Evolutionary conservation across 2,329 filamentous ascomycete genomes (phyloP).

Genomic region (Hymenoscyphus albidus): DNA sequence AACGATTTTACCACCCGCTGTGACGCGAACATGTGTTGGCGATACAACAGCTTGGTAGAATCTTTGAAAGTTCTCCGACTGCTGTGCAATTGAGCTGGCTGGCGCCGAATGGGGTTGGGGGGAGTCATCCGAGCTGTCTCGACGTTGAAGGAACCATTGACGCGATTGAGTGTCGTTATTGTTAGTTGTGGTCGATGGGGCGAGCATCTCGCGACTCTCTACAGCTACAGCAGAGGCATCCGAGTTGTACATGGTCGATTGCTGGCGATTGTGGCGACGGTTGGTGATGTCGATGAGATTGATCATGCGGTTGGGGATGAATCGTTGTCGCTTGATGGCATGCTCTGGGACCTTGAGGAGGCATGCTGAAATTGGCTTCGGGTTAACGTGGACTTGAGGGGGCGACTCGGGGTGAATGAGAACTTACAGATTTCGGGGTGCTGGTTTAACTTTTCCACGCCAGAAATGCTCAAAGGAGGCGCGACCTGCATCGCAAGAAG

Average conservation of each 20-base stretch:
- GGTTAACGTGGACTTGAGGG: neutral
- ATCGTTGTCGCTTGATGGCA: slow-evolving; percentile 11
- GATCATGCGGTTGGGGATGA: slow-evolving; percentile 24
- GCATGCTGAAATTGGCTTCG: slow-evolving; percentile 16
- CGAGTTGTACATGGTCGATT: slow-evolving; percentile 14
- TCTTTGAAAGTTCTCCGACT: slow-evolving; percentile 61
- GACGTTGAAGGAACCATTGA: slow-evolving; percentile 32
- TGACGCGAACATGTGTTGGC: slow-evolving; percentile 63
- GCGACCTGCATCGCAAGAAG: slow-evolving; percentile 28
- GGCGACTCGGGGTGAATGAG: slow-evolving; percentile 2
- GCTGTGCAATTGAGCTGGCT: slow-evolving; percentile 49
- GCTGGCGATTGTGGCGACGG: slow-evolving; percentile 10
- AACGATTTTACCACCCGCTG: slow-evolving; percentile 63
- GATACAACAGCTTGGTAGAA: slow-evolving; percentile 68
- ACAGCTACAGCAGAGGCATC: slow-evolving; percentile 26
- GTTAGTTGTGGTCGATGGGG: slow-evolving; percentile 11
- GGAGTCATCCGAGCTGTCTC: slow-evolving; percentile 30
- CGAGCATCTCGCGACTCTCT: slow-evolving; percentile 10
- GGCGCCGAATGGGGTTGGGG: slow-evolving; percentile 50
- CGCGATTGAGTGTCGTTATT: slow-evolving; percentile 11
- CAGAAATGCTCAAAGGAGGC: slow-evolving; percentile 24
- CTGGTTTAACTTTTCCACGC: slow-evolving; percentile 29
- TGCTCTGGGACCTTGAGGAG: slow-evolving; percentile 28
- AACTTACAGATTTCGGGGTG: slow-evolving; percentile 29
- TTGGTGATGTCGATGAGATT: slow-evolving; percentile 25